Conservation (phyloP, 2,329 filamentous ascomycete genomes). For the Fusarium domesticum region DNA sequence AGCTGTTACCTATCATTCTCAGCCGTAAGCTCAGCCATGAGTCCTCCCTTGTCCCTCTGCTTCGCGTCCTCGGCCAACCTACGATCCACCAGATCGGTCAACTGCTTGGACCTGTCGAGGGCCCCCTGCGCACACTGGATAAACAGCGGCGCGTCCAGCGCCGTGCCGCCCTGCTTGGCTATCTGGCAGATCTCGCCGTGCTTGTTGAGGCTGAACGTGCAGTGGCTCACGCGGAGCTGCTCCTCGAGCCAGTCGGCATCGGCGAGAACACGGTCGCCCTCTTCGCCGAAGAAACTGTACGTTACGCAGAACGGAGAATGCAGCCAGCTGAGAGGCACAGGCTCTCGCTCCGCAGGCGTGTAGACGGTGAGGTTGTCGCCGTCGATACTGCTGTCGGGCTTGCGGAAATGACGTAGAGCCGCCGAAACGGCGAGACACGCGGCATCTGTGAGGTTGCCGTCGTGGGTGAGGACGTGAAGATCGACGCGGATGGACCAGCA, state of each 20-base stretch:
- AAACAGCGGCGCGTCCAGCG: constrained; percentile 75
- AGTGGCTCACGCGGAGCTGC: constrained; percentile 68
- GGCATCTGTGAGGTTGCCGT: constrained; percentile 85
- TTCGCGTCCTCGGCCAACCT: constrained; percentile 75
- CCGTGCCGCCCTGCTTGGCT: constrained; percentile 81
- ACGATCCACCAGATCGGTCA: constrained; percentile 70
- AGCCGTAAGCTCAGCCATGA: constrained; percentile 73
- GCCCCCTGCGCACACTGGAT: constrained; percentile 74
- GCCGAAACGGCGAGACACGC: constrained; percentile 85
- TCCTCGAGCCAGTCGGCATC: constrained; percentile 74
- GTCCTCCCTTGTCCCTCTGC: constrained; percentile 72
- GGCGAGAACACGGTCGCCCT: constrained; percentile 64
- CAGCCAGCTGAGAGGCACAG: constrained; percentile 83
- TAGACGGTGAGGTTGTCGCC: constrained; percentile 84
- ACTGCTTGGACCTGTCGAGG: constrained; percentile 73
- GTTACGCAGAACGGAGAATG: constrained; percentile 91
- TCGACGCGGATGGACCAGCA: constrained; percentile 91
- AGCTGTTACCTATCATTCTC: constrained; percentile 70
- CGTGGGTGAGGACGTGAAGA: constrained; percentile 85
- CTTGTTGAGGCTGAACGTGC: constrained; percentile 82
- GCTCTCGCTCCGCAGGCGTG: constrained; percentile 79
- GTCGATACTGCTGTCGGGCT: constrained; percentile 83
- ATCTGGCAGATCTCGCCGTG: constrained; percentile 90
- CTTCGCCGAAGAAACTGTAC: constrained; percentile 76
- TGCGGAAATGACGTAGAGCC: constrained; percentile 84